phyloP scores from a whole-genome alignment of 306 rosid species.

The Pyrus pyrifolia region DNA sequence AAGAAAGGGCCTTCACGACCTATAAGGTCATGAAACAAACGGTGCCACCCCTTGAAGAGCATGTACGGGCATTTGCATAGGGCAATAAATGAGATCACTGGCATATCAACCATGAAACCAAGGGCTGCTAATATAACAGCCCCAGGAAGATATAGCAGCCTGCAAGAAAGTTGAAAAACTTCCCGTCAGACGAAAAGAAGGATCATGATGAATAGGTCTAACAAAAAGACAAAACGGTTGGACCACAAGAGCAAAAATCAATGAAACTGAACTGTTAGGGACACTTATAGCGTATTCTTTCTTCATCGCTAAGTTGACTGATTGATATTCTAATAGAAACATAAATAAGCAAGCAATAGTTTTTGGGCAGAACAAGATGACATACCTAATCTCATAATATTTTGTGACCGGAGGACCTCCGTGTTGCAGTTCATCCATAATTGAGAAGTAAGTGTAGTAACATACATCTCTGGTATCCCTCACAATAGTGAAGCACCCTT shows the following conservation, averaged over 20 bases:
- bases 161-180: slow-evolving; percentile 27
- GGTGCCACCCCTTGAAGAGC: slow-evolving; percentile 92
- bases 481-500: slow-evolving; percentile 53
- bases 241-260: not conserved
- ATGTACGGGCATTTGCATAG: slow-evolving; percentile 68
- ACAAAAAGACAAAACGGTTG: not conserved
- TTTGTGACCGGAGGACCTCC: slow-evolving; percentile 49
- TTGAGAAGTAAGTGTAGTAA: slow-evolving; percentile 66
- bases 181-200: slow-evolving; percentile 3
- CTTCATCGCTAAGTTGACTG: not conserved
- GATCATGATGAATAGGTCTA: not conserved
- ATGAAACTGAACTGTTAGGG: not conserved
- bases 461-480: slow-evolving; percentile 72
- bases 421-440: slow-evolving; percentile 60
- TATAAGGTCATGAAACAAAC: slow-evolving; percentile 90
- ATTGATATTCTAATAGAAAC: not conserved
- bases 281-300: not conserved
- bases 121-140: slow-evolving; percentile 56
- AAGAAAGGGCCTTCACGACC: slow-evolving; percentile 99
- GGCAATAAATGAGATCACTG: slow-evolving; percentile 67
- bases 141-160: slow-evolving; percentile 74
- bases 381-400: slow-evolving; percentile 76
- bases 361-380: not conserved
- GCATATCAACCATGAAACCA: slow-evolving; percentile 65
- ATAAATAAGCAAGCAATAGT: no score